Conservation (phyloP, 2,329 filamentous ascomycete genomes). For the Aspergillus sp. region DNA sequence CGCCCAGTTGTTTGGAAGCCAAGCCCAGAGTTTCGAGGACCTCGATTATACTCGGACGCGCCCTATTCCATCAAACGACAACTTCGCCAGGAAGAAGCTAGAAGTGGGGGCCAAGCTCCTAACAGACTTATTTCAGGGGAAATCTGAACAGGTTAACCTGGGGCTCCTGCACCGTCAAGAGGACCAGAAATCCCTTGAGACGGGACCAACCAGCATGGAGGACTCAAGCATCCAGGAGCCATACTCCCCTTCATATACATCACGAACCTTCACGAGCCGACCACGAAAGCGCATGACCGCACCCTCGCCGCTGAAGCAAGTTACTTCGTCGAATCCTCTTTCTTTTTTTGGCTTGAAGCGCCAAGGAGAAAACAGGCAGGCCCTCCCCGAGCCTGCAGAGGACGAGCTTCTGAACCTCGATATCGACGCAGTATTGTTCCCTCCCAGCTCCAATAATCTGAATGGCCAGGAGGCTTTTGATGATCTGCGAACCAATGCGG, state of each 20-base stretch:
- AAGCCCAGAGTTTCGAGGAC: slow-evolving; percentile 25
- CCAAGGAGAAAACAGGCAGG: slow-evolving; percentile 26
- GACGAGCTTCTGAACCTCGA: slow-evolving; percentile 58
- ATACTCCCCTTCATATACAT: slow-evolving; percentile 17
- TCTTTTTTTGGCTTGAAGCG: slow-evolving; percentile 44
- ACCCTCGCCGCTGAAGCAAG: slow-evolving; percentile 34
- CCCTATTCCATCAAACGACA: slow-evolving; percentile 23
- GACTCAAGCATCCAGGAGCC: slow-evolving; percentile 14
- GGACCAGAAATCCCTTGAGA: slow-evolving; percentile 13
- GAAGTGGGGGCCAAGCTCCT: slow-evolving; percentile 38
- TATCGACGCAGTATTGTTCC: slow-evolving; percentile 55
- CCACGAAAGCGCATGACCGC: slow-evolving; percentile 30
- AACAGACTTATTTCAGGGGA: slow-evolving; percentile 55
- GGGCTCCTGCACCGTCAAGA: slow-evolving; percentile 30
- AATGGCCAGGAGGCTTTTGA: slow-evolving; percentile 56
- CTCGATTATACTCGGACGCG: slow-evolving; percentile 15
- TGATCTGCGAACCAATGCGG: slow-evolving; percentile 57
- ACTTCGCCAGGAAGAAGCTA: slow-evolving; percentile 29
- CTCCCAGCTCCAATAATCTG: slow-evolving; percentile 50
- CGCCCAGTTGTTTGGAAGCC: slow-evolving; percentile 26
- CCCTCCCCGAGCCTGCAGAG: slow-evolving; percentile 39
- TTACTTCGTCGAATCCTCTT: slow-evolving; percentile 38
- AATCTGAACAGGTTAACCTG: slow-evolving; percentile 51
- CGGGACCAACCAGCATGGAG: slow-evolving; percentile 13
- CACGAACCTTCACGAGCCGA: slow-evolving; percentile 18